These are phyloP conservation scores for Suaeda aralocaspica DNA, from an alignment of 148 eudicot genomes.

Conservation along the genomic window DNA sequence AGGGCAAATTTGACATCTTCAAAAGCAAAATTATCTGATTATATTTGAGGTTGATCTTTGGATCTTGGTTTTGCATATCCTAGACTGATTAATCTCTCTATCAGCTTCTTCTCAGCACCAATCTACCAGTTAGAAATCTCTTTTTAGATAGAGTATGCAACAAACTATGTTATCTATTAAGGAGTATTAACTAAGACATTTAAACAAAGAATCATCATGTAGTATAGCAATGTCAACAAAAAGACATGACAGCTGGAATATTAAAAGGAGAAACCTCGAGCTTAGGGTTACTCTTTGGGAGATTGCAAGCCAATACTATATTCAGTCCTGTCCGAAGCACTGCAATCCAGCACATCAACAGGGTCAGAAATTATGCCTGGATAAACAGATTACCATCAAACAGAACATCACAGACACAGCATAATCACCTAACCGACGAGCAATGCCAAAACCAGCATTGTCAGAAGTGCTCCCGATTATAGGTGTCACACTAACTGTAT, in stretches of 20 bases:
- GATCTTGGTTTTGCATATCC: slow-evolving; percentile 57
- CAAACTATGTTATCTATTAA: no score
- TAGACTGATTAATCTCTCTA: slow-evolving; percentile 63
- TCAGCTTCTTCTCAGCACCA: slow-evolving; percentile 66
- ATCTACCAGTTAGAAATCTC: slow-evolving; percentile 35
- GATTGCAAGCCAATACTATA: slow-evolving; percentile 68
- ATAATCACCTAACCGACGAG: slow-evolving; percentile 71
- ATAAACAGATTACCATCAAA: neutral
- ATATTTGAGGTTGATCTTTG: slow-evolving; percentile 15
- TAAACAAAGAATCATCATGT: neutral
- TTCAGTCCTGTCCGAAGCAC: slow-evolving; percentile 79
- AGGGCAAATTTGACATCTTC: neutral
- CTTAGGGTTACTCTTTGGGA: slow-evolving; percentile 69
- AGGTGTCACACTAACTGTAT: slow-evolving; percentile 61
- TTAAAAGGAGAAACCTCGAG: slow-evolving; percentile 50
- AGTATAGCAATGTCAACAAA: slow-evolving; percentile 2
- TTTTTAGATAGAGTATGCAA: no score
- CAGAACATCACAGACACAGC: neutral
- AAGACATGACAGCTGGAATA: neutral
- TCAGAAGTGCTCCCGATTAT: slow-evolving; percentile 77
- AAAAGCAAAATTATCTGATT: neutral
- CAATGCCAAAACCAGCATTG: slow-evolving; percentile 80
- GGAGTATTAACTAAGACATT: no score
- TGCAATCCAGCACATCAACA: slow-evolving; percentile 27
- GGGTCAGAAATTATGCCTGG: neutral